Conservation (phyloP, 2,329 filamentous ascomycete genomes). For the Trichoderma asperellum region DNA sequence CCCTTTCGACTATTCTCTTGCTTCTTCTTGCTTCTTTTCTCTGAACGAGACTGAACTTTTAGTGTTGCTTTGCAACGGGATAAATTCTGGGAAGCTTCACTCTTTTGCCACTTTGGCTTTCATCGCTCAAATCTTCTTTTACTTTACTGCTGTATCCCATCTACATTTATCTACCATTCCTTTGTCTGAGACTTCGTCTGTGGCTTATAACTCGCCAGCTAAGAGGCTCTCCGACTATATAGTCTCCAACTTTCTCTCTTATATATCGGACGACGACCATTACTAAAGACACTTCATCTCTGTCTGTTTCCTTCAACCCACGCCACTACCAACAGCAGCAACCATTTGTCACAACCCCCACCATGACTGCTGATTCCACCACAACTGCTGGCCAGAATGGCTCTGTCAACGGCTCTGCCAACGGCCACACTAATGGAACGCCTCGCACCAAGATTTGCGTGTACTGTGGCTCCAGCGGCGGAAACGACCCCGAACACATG, state of each 20-base stretch:
- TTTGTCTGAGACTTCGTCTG: background rate
- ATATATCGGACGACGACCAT: background rate
- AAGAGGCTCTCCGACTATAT: background rate
- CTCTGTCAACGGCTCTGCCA: conserved; percentile 24
- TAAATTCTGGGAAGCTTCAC: background rate
- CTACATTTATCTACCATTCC: background rate
- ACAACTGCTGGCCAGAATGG: conserved; percentile 34
- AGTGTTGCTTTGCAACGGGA: background rate
- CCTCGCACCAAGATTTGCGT: conserved; percentile 77
- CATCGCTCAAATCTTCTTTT: background rate
- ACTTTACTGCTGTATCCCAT: background rate
- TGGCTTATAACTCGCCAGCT: background rate
- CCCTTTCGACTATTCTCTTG: background rate
- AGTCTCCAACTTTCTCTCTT: background rate
- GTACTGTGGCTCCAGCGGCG: conserved; percentile 85
- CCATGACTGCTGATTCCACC: conserved; percentile 38
- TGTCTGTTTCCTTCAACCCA: background rate
- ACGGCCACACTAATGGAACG: conserved; percentile 36
- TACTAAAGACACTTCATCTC: background rate
- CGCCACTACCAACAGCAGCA: background rate
- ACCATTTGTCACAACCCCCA: conserved; percentile 5
- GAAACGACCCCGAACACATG: conserved; percentile 73
- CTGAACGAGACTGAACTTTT: background rate
- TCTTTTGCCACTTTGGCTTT: background rate
- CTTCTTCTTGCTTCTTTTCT: background rate